Conservation (phyloP, 2,329 filamentous ascomycete species). For the Monilinia vaccinii-corymbosi region DNA sequence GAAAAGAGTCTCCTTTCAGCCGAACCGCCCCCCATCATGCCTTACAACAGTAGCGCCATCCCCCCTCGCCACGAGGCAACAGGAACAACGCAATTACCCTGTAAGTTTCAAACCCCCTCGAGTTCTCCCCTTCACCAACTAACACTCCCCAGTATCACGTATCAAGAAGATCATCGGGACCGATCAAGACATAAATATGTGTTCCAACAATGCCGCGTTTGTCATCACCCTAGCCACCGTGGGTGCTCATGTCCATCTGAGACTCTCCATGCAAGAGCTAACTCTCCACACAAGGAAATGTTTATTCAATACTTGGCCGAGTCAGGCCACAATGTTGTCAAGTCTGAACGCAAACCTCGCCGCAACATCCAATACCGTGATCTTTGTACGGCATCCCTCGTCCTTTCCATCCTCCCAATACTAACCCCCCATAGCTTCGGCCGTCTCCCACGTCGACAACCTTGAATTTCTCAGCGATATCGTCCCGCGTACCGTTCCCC, state of each 20-base stretch:
- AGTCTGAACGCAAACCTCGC: constrained; percentile 82
- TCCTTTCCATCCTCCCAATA: background rate
- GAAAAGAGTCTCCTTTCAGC: background rate
- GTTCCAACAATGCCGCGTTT: constrained; percentile 90
- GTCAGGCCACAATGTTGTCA: constrained; percentile 79
- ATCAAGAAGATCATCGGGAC: constrained; percentile 92
- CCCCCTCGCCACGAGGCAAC: constrained; percentile 73
- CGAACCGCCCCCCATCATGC: constrained; percentile 47
- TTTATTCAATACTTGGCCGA: constrained; percentile 88
- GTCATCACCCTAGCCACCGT: constrained; percentile 86
- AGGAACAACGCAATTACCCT: constrained; percentile 73
- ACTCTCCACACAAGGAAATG: constrained; percentile 55
- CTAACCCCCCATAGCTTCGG: constrained; percentile 51
- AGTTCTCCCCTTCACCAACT: background rate
- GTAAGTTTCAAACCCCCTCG: constrained; percentile 44
- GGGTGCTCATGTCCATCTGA: constrained; percentile 24
- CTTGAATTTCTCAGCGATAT: constrained; percentile 91
- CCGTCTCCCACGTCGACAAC: constrained; percentile 81
- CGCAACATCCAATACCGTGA: constrained; percentile 96
- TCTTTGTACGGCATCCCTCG: constrained; percentile 50
- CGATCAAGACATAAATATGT: constrained; percentile 76
- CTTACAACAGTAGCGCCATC: constrained; percentile 81
- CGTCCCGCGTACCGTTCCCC: constrained; percentile 77
- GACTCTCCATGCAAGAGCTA: constrained; percentile 6
- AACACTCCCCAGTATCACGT: constrained; percentile 59